Evolutionary conservation across 2,329 filamentous ascomycete genomes (phyloP), one percentile per base, ranked within the genome.

Genomic region (Penicillium thymicola): DNA sequence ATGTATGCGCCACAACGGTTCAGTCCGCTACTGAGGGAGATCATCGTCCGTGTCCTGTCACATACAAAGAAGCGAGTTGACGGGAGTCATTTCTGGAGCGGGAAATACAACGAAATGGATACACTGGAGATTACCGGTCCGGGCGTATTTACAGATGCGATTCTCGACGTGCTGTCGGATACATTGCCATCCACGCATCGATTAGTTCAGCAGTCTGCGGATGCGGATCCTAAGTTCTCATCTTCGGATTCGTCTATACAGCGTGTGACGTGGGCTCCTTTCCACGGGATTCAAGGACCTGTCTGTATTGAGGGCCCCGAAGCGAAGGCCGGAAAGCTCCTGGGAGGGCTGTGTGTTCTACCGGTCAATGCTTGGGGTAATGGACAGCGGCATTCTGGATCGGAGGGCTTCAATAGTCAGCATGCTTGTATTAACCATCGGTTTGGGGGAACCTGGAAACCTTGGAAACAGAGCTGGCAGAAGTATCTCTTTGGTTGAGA

Each of bases 261-360:
- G 18, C 66, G 69, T 5, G 68, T 74, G 25, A 72, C 70, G 2
- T 74, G 71, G 71, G 67, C 69, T 1, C 70, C 71, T 16, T 73
- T 74, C 38, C 63, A 72, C 41, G 36, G 59, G 8, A 59, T 74
- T 7, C 32, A 50, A 5, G 41, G 67, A 5, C 61, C 66, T 1
- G 23, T 71, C 9, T 72, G 70, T 43, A 57, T 70, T 1, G 61
- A 68, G 11, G 65, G 59, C 0, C 56, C 57, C 0, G 65, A 70
- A 16, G 59, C 65, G 2, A 57, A 46, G 30, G 10, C 52, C 3
- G 65, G 90, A 1, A 80, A 86, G 21, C 83, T 84, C 9, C 85
- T 91, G 66, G 90, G 90, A 27, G 90, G 90, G 4, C 85, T 96
- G 59, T 96, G 96, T 89, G 86, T 96, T 7, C 75, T 97, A 44